phyloP scores from a whole-genome alignment of 257 asterid species.

The Solanum paucissectum region DNA sequence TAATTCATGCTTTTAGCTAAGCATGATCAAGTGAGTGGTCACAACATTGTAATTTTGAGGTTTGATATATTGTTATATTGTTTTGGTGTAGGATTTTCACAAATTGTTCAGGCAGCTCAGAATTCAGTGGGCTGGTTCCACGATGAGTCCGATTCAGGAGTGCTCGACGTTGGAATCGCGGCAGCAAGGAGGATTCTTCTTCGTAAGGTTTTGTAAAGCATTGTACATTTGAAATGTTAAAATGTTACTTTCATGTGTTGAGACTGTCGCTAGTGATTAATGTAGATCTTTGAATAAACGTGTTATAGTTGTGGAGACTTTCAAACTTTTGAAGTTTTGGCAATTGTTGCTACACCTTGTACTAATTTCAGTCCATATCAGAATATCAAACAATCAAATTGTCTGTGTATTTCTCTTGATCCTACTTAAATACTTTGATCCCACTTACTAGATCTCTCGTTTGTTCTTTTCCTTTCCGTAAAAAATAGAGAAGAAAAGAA shows the following conservation, averaged over 20 bases:
- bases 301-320: neutral
- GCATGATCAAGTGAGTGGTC: neutral
- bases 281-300: neutral
- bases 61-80: neutral
- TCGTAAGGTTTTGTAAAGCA: conserved; percentile 31
- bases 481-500: neutral
- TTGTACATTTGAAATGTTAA: neutral
- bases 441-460: neutral
- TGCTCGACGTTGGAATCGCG: conserved; percentile 13
- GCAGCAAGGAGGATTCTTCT: conserved; percentile 43
- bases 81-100: conserved; percentile 50
- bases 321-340: neutral
- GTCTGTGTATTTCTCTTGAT: neutral
- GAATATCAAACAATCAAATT: neutral
- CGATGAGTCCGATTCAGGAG: conserved; percentile 51
- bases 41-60: neutral
- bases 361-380: neutral
- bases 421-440: neutral
- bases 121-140: conserved; percentile 69
- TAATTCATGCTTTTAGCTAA: neutral
- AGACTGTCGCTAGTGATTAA: neutral
- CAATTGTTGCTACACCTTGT: neutral
- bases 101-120: conserved; percentile 68
- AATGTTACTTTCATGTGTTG: neutral
- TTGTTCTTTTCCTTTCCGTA: neutral